Percentiles rank a stretch among this genome's conserved stretches.
Evolutionary conservation across 148 eudicot species (phyloP).

Genomic region (Heliosperma pusillum): DNA sequence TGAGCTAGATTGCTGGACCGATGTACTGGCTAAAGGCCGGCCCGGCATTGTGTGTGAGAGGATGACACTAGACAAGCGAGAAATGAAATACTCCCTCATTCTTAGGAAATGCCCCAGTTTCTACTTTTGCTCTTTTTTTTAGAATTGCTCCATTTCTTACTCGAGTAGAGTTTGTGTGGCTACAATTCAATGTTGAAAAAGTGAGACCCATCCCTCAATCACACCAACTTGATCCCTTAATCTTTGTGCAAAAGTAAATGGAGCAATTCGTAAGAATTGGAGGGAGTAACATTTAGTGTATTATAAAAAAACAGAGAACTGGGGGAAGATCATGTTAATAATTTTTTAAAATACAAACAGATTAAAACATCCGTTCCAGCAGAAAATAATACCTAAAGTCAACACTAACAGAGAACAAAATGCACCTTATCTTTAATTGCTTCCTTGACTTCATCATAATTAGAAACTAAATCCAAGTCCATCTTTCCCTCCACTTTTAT

Average conservation of each 20-base stretch:
- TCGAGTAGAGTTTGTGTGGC: too few species aligned
- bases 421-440: slow-evolving; percentile 81
- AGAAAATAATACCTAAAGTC: neutral
- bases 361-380: neutral
- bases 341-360: neutral
- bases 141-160: too few species aligned
- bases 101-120: too few species aligned
- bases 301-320: neutral
- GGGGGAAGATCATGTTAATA: neutral
- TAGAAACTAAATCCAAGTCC: slow-evolving; percentile 68
- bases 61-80: neutral
- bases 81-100: neutral
- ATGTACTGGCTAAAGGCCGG: too few species aligned
- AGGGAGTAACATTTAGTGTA: neutral
- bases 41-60: neutral
- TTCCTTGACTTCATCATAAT: slow-evolving; percentile 89
- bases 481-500: slow-evolving; percentile 96
- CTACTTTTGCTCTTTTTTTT: too few species aligned
- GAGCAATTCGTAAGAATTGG: too few species aligned
- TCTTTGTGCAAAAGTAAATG: too few species aligned
- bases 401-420: slow-evolving; percentile 8
- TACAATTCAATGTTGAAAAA: too few species aligned
- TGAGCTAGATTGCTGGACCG: too few species aligned
- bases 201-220: too few species aligned
- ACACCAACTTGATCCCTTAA: too few species aligned